These are phyloP conservation scores for Solanum virginianum DNA, from an alignment of 257 asterid species.

Conservation along the genomic window DNA sequence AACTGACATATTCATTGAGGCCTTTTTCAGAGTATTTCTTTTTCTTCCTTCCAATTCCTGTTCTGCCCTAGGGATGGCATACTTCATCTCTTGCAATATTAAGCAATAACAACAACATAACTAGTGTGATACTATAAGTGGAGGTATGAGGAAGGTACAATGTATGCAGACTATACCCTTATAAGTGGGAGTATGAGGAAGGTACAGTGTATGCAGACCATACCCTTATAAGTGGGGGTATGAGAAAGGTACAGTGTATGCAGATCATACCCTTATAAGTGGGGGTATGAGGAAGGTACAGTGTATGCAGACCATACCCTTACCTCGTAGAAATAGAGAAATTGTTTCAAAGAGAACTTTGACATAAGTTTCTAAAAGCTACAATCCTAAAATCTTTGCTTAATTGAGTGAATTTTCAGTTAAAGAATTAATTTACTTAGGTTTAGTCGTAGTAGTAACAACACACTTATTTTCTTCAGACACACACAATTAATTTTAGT, in stretches of 20 bases:
- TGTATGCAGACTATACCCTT: too few species aligned
- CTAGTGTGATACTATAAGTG: neutral
- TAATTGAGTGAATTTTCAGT: too few species aligned
- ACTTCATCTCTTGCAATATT: neutral
- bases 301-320: too few species aligned
- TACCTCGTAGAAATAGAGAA: too few species aligned
- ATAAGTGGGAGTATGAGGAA: neutral
- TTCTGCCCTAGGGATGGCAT: neutral
- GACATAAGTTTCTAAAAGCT: too few species aligned
- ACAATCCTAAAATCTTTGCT: too few species aligned
- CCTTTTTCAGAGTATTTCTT: neutral
- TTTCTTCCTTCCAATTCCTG: neutral
- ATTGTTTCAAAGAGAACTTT: too few species aligned
- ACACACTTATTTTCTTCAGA: too few species aligned
- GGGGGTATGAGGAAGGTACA: neutral
- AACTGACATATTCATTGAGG: neutral
- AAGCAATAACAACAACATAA: neutral
- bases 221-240: neutral
- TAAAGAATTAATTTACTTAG: too few species aligned
- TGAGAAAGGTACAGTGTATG: neutral
- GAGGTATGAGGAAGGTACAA: neutral
- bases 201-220: neutral
- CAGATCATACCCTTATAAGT: neutral
- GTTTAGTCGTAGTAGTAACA: too few species aligned
- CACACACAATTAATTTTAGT: too few species aligned